phyloP scores from a whole-genome alignment of 495 filamentous ascomycete genomes.

The Podospora bellae-mahoneyi region DNA sequence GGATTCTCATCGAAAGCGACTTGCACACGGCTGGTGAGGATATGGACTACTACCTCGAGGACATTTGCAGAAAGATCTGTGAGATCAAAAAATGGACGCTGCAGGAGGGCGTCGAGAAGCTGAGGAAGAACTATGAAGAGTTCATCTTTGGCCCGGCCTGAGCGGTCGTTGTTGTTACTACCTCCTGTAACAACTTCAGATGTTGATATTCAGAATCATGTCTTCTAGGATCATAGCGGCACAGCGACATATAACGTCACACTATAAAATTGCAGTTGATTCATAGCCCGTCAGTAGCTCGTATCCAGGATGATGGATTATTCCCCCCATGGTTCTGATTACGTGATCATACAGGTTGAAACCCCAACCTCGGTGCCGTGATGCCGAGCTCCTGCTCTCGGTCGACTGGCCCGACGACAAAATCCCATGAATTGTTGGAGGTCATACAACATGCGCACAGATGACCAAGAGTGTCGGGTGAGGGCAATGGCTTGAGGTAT shows the following conservation, averaged over 20 bases:
- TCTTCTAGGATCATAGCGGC: neutral
- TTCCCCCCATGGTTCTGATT: neutral
- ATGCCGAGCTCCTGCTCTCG: neutral
- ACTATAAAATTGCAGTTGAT: neutral
- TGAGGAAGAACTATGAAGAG: conserved; percentile 73
- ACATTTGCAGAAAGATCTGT: conserved; percentile 70
- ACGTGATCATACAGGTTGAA: neutral
- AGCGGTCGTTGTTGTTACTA: neutral
- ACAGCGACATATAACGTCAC: neutral
- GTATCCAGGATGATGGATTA: neutral
- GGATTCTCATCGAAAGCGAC: conserved; percentile 85
- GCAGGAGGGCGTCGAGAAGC: conserved; percentile 61
- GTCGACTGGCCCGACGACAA: neutral
- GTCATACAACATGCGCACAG: neutral
- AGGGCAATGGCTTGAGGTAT: neutral
- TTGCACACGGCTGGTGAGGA: conserved; percentile 75
- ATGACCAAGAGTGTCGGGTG: neutral
- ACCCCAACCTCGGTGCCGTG: neutral
- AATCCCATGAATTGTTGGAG: neutral
- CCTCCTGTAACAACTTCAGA: neutral
- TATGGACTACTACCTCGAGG: conserved; percentile 77
- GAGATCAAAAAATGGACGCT: conserved; percentile 73
- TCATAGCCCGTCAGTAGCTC: neutral
- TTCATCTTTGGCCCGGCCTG: conserved; percentile 65
- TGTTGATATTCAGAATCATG: neutral